Base-by-base conservation (phyloP, 1,284 basidiomycete species). In the Exobasidium rhododendri region DNA sequence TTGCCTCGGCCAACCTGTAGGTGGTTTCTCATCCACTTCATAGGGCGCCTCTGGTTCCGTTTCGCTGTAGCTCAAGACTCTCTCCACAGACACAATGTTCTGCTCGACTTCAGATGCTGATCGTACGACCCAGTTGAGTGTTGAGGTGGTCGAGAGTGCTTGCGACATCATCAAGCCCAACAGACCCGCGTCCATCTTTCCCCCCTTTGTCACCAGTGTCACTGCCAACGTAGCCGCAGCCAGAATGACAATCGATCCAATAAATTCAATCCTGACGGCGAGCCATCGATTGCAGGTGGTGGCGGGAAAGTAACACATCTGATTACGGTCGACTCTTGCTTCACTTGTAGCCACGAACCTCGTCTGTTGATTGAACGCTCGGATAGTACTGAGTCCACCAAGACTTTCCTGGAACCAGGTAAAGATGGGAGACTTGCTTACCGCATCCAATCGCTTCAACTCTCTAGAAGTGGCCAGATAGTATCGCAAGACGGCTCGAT, bases 381-480 rank as follows among this genome's bases (percentile, higher is more conserved):
- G 86, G 71, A 97, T 94, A 20, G 90, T 92, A 1, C 89, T 86
- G 7, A 94, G 82, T 6, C 93, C 94, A 3, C 86, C 85, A 10
- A 97, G 83, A 0, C 90, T 89, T 79, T 97, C 92, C 20, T 89
- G 75, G 74, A 85, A 86, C 60, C 87, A 82, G 1, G 83, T 83
- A 78, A 96, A 94, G 68, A 97, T 91, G 7, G 94, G 94, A 1
- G 90, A 92, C 60, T 90, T 88, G 11, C 90, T 90, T 29, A 91
- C 88, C 3, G 94, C 89, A 74, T 96, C 93, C 7, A 97, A 84
- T 24, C 93, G 88, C 80, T 96, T 94, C 51, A 96, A 85, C 79
- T 94, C 92, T 56, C 92, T 87, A 11, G 90, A 92, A 0, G 93
- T 93, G 1, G 91, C 84, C 17, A 97, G 86, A 80, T 96, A 97